These are phyloP conservation scores for Smittium culicis DNA, from an alignment of 371 early-diverging fungal genomes.

Conservation along the genomic window DNA sequence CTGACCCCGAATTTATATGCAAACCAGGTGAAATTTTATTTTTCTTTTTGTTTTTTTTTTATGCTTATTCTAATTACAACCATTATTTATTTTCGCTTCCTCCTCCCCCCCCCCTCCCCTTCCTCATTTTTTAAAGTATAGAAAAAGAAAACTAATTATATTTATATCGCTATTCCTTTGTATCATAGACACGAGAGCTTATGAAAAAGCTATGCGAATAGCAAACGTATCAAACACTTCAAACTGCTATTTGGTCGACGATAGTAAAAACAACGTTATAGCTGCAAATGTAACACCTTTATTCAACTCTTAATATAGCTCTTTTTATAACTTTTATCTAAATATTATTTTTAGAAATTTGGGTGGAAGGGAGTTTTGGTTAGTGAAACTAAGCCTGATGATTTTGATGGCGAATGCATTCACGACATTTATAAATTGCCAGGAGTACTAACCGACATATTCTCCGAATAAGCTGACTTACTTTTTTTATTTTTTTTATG, in stretches of 20 bases:
- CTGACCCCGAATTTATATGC: constrained; percentile 50
- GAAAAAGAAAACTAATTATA: too few species aligned
- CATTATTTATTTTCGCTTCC: too few species aligned
- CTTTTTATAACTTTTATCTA: too few species aligned
- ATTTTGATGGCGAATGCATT: constrained; percentile 46
- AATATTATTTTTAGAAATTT: constrained; percentile 1
- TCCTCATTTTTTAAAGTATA: too few species aligned
- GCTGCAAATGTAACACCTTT: constrained; percentile 39
- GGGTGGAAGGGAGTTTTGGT: constrained; percentile 60
- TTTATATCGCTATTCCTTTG: background rate
- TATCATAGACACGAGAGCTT: constrained; percentile 25
- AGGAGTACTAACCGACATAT: constrained; percentile 38
- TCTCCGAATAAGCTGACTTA: too few species aligned
- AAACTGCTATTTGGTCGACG: constrained; percentile 62
- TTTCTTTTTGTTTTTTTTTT: constrained; percentile 3
- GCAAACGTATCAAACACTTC: constrained; percentile 42
- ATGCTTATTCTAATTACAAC: background rate
- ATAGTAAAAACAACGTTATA: constrained; percentile 49
- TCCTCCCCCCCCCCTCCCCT: too few species aligned
- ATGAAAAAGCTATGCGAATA: constrained; percentile 49
- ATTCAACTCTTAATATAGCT: too few species aligned
- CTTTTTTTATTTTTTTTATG: too few species aligned
- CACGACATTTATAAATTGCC: constrained; percentile 44
- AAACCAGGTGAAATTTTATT: constrained; percentile 49
- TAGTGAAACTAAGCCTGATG: constrained; percentile 34